phyloP scores from a whole-genome alignment of 1,284 basidiomycete species.

The Porodaedalea pini region DNA sequence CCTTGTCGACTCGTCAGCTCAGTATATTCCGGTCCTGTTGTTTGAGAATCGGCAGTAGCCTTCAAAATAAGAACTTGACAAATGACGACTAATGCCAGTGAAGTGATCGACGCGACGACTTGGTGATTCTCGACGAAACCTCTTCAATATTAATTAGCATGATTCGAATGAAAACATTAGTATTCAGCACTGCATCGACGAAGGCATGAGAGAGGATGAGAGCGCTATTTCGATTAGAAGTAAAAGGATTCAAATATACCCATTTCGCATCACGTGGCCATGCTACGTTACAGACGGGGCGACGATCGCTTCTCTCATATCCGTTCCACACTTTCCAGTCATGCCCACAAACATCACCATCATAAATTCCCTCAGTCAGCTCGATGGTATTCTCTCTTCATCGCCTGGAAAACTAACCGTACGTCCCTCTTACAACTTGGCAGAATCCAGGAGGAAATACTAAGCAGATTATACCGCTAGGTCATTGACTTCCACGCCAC shows the following conservation, averaged over 20 bases:
- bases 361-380: slow-evolving; percentile 31
- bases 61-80: no score
- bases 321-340: not conserved
- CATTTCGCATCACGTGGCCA: slow-evolving; percentile 6
- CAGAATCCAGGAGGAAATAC: not conserved
- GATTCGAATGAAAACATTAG: no score
- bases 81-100: no score
- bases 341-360: slow-evolving; percentile 9
- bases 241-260: no score
- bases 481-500: slow-evolving; percentile 82
- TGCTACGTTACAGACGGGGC: not conserved
- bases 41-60: no score
- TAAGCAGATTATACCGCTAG: slow-evolving; percentile 33
- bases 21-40: no score
- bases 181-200: no score
- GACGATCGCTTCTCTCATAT: not conserved
- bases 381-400: slow-evolving; percentile 56
- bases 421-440: slow-evolving; percentile 22
- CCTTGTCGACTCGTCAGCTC: no score
- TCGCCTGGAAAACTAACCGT: slow-evolving; percentile 66
- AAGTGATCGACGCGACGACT: no score
- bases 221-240: not conserved
- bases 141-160: no score
- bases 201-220: no score
- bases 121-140: no score